Evolutionary conservation across 129 eudicot species (phyloP), one percentile per base, ranked within the genome.

Genomic region (Pulicaria dysenterica): DNA sequence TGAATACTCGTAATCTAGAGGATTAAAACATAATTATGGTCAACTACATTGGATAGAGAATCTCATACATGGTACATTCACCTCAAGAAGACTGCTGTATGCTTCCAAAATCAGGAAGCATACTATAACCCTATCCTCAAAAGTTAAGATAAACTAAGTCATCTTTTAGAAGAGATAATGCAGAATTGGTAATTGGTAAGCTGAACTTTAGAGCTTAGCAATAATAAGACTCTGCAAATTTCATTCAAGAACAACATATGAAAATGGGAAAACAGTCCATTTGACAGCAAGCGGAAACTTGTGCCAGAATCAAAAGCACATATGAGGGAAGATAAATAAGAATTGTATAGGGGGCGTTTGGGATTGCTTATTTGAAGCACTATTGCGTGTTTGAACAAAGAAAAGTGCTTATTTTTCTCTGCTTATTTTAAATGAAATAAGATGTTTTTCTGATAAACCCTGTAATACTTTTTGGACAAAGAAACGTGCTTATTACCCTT

Each of bases 1-100:
- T 9, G 98, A 90, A 77, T 90, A 93, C 79, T 93, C 86, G 64
- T 90, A 93, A 84, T 93, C 98, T 93, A 67, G 24, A 62, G 36
- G 24, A 37, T 46, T 68, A 10, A 6, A 39, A 12, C 41, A 34
- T 58, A 45, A 54, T 56, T 17, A 19, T 36, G 55, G 50, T 46
- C 60, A 79, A 7, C 10, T 66, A 16, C 59, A 46, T 44, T 17
- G 49, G 7, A 64, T 54, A 31, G 5, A 48, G 15, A 37, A 36
- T 11, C 45, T 1, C n/a, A 17, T 44, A 44, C 6, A n/a, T 31
- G 48, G 34, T n/a, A 15, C 31, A 15, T 62, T 3, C 19, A 17
- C 17, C 2, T 24, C 31, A 24, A 24, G 31, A 24, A 24, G 31
- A 24, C 31, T 0, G 31, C 2, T 24, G 31, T 24, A 24, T 24